Conservation (phyloP, 2,329 filamentous ascomycete genomes). For the Colletotrichum shisoi region DNA sequence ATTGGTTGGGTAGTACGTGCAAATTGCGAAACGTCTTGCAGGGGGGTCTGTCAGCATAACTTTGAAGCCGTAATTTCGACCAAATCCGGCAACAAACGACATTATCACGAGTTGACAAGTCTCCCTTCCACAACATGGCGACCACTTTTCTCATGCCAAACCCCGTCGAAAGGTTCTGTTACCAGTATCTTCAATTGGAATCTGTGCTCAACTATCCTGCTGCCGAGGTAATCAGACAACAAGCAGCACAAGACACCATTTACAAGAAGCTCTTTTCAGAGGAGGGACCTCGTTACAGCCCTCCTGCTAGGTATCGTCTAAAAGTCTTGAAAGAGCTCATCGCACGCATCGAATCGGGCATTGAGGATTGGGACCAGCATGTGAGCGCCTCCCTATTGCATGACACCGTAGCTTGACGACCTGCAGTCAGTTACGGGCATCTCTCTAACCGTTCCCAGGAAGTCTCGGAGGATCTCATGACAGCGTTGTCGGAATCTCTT, state of each 20-base stretch:
- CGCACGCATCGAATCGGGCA: slow-evolving; percentile 73
- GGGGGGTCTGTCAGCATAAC: background rate
- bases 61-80: slow-evolving; percentile 4
- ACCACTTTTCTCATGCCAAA: background rate
- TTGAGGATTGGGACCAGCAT: slow-evolving; percentile 84
- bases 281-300: slow-evolving; percentile 61
- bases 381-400: slow-evolving; percentile 62
- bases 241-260: slow-evolving; percentile 70
- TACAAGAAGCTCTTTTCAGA: slow-evolving; percentile 72
- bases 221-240: slow-evolving; percentile 63
- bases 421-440: background rate
- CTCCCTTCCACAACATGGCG: background rate
- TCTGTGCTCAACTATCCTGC: slow-evolving; percentile 70
- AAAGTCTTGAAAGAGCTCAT: slow-evolving; percentile 78
- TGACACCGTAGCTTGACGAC: slow-evolving; percentile 19
- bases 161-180: slow-evolving; percentile 63
- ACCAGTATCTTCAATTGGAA: slow-evolving; percentile 83
- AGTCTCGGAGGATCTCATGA: slow-evolving; percentile 82
- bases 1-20: too few relatives aligned
- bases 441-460: slow-evolving; percentile 62
- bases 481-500: slow-evolving; percentile 70
- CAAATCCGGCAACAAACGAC: slow-evolving; percentile 18
- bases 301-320: slow-evolving; percentile 74
- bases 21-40: background rate
- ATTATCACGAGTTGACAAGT: background rate